phyloP scores from a whole-genome alignment of 352 stramenopile species.

The Plasmopara viticola region DNA sequence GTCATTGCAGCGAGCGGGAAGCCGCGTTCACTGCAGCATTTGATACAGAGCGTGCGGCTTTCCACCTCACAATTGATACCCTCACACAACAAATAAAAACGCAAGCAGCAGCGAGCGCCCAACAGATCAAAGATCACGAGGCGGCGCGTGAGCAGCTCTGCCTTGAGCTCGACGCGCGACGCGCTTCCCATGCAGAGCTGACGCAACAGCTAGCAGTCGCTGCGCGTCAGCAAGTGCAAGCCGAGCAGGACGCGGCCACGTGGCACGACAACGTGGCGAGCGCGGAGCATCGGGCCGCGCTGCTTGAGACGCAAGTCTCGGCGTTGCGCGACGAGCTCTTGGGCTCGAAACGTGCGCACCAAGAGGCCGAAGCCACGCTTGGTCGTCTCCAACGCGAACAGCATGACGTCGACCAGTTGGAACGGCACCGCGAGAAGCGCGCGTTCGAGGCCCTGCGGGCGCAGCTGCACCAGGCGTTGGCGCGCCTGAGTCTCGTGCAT shows the following conservation, averaged over 20 bases:
- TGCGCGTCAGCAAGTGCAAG: constrained; percentile 18
- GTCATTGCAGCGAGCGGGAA: constrained; percentile 17
- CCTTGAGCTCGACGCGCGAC: constrained; percentile 18
- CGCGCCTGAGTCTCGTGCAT: constrained; percentile 42
- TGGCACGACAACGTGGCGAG: constrained; percentile 13
- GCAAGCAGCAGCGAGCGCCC: constrained; percentile 6
- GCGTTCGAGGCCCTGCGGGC: constrained; percentile 43
- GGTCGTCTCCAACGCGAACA: constrained; percentile 20
- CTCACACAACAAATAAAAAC: constrained; percentile 29
- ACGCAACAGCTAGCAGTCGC: constrained; percentile 27
- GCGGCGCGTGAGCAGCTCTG: constrained; percentile 11
- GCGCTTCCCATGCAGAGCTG: constrained; percentile 20
- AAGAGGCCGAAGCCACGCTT: constrained; percentile 17
- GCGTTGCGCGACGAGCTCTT: constrained; percentile 17
- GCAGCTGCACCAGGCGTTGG: constrained; percentile 51
- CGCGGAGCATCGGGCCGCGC: constrained; percentile 15
- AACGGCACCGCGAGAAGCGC: constrained; percentile 32
- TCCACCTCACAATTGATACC: constrained; percentile 21
- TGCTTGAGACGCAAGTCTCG: constrained; percentile 15
- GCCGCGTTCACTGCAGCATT: constrained; percentile 10
- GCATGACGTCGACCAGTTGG: constrained; percentile 32
- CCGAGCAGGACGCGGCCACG: constrained; percentile 11
- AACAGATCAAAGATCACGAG: constrained; percentile 11
- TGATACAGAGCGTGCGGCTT: constrained; percentile 21
- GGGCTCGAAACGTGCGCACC: constrained; percentile 13